Conservation (phyloP, 495 filamentous ascomycete species). For the Podospora fimiseda region DNA sequence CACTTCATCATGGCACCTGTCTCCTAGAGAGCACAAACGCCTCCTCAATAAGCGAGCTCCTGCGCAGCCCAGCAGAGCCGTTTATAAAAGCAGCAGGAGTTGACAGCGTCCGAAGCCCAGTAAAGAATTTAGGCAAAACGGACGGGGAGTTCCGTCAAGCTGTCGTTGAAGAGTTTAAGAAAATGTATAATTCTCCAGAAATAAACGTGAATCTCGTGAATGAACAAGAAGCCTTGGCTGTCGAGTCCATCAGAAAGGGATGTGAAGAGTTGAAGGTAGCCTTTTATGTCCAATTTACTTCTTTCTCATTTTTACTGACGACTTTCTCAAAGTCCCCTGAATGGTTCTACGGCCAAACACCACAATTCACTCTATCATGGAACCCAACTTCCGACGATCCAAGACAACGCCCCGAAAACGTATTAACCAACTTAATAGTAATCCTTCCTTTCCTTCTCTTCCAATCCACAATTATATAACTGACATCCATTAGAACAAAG, state of each 20-base stretch:
- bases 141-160: constrained; percentile 49
- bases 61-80: constrained; percentile 65
- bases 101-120: constrained; percentile 87
- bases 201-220: constrained; percentile 39
- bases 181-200: constrained; percentile 41
- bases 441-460: not conserved
- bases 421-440: constrained; percentile 22
- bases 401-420: constrained; percentile 45
- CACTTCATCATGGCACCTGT: constrained; percentile 89
- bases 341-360: constrained; percentile 81
- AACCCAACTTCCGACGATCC: constrained; percentile 48
- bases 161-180: constrained; percentile 46
- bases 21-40: constrained; percentile 68
- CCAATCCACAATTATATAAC: too few relatives aligned
- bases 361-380: constrained; percentile 68
- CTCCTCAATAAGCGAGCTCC: constrained; percentile 52
- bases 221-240: constrained; percentile 16
- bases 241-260: constrained; percentile 41
- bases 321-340: constrained; percentile 48
- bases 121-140: too few relatives aligned
- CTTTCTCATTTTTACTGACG: not conserved
- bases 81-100: constrained; percentile 79
- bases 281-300: not conserved
- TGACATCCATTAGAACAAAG: too few relatives aligned
- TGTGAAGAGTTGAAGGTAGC: constrained; percentile 54